Percentiles rank a stretch among this genome's conserved stretches.
These are phyloP conservation scores for Senecio squalidus DNA, from an alignment of 140 eudicot genomes.

Conservation along the genomic window DNA sequence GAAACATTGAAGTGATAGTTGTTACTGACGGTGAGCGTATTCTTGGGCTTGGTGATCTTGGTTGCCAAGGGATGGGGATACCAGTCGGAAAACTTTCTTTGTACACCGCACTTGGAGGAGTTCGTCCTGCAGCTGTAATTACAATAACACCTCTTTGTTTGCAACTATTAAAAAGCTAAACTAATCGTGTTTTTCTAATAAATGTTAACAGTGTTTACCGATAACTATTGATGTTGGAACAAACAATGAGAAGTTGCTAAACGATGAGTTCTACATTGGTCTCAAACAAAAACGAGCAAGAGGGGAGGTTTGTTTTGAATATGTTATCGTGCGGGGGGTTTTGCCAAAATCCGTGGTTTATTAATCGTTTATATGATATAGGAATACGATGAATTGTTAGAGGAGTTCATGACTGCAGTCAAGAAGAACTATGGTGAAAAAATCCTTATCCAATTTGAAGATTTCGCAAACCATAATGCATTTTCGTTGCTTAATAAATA, in stretches of 20 bases:
- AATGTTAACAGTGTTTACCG: conserved; percentile 65
- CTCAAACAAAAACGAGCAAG: conserved; percentile 80
- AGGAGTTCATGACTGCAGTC: conserved; percentile 86
- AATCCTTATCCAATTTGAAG: conserved; percentile 85
- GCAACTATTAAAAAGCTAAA: neutral
- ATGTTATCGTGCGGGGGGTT: too few relatives aligned
- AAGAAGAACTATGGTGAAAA: conserved; percentile 90
- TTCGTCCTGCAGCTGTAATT: conserved; percentile 72
- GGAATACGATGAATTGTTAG: conserved; percentile 74
- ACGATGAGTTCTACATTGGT: conserved; percentile 92
- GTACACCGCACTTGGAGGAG: conserved; percentile 81
- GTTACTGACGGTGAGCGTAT: conserved; percentile 93
- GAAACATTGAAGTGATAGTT: conserved; percentile 67
- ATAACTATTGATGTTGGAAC: conserved; percentile 96
- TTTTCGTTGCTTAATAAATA: conserved; percentile 71
- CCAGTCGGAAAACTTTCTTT: conserved; percentile 91
- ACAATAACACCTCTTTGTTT: too few relatives aligned
- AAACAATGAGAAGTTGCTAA: conserved; percentile 66
- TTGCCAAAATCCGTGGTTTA: too few relatives aligned
- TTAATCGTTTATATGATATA: too few relatives aligned
- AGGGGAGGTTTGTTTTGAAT: conserved; percentile 46
- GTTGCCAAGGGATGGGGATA: conserved; percentile 94
- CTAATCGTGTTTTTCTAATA: conserved; percentile 6
- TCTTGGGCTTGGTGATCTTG: conserved; percentile 84
- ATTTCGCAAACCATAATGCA: conserved; percentile 96